A percentile compares a stretch with the other conserved stretches of the same genome.
Conservation (phyloP, 2,329 filamentous ascomycete species). For the Elsinoe ampelina region DNA sequence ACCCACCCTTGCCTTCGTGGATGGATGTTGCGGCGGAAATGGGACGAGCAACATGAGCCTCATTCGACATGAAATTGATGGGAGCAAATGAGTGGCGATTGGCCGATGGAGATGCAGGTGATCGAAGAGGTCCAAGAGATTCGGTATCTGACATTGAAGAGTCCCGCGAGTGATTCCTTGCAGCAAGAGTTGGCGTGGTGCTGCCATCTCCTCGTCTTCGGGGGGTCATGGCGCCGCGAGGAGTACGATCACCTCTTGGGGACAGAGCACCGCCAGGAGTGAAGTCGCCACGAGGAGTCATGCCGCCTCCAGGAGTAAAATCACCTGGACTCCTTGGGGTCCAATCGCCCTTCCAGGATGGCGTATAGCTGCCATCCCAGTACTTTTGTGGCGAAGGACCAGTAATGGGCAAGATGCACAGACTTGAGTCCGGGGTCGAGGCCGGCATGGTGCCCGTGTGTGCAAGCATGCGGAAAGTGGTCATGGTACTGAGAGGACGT, state of each 20-base stretch:
- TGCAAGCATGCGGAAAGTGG: constrained; percentile 12
- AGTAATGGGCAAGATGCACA: constrained; percentile 12
- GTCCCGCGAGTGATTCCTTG: not conserved
- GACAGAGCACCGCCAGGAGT: constrained; percentile 1
- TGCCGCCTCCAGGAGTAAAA: constrained; percentile 9
- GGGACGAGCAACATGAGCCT: constrained; percentile 12
- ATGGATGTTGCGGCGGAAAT: constrained; percentile 12
- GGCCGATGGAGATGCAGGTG: not conserved
- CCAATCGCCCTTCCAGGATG: constrained; percentile 11
- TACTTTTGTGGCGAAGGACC: constrained; percentile 12
- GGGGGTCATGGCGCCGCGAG: constrained; percentile 5
- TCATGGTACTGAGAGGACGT: constrained; percentile 5
- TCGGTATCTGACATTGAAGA: constrained; percentile 12
- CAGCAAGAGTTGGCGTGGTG: not conserved
- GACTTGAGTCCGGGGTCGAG: constrained; percentile 8
- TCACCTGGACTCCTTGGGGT: constrained; percentile 11
- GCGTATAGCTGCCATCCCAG: constrained; percentile 12
- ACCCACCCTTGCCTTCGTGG: constrained; percentile 2
- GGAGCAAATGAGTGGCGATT: constrained; percentile 9
- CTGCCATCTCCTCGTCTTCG: not conserved
- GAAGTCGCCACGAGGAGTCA: constrained; percentile 1
- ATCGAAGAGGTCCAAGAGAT: constrained; percentile 1
- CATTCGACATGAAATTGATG: constrained; percentile 12
- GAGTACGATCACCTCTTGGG: not conserved
- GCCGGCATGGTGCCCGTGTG: constrained; percentile 11